Base-by-base conservation (phyloP, 371 early-diverging fungal genomes). In the Mortierella sp. region DNA sequence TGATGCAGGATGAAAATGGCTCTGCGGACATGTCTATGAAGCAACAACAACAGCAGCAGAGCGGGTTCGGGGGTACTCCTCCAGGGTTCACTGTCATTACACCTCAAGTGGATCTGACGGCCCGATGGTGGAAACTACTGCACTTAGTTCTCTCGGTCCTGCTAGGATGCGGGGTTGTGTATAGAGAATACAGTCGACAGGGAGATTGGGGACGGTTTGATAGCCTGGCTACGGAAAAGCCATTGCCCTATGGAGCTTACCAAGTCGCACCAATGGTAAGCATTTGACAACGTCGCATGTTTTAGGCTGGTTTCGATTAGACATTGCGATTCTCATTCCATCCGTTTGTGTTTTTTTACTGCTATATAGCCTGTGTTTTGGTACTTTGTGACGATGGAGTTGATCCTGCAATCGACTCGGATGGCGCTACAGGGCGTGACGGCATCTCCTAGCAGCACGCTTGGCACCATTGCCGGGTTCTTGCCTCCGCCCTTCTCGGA, bases 341-440 rank as follows among this genome's bases (percentile, higher is more conserved):
- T 11, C 50, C 37, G 14, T 11, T 11, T 34, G 14, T 34, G 15
- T 58, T 31, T 42, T 30, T 27, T 24, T 41, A 9, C 11, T 24
- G 39, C 12, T 15, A 4, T 70, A n/a, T n/a, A 87, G 86, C 82
- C 88, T 32, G 64, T 86, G 41, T 89, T 89, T 66, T 89, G 89
- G 89, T 87, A 89, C 57, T 89, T 87, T 81, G 66, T 82, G 6
- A 83, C 85, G 2, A 52, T 86, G 44, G 86, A 89, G 44, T 43
- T 89, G 31, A 58, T 83, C 19, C 47, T 89, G 49, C 89, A 87
- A 49, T 79, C 88, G 12, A 80, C 86, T 0, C 72, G 86, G 17
- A 79, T 87, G 71, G 64, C 82, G 21, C 79, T 82, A 47, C 86
- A 87, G 46, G 66, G 86, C 50, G 85, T 86, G 51, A 80, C 56